Conservation (phyloP, 1,284 basidiomycete species). For the Pisolithus thermaeus region DNA sequence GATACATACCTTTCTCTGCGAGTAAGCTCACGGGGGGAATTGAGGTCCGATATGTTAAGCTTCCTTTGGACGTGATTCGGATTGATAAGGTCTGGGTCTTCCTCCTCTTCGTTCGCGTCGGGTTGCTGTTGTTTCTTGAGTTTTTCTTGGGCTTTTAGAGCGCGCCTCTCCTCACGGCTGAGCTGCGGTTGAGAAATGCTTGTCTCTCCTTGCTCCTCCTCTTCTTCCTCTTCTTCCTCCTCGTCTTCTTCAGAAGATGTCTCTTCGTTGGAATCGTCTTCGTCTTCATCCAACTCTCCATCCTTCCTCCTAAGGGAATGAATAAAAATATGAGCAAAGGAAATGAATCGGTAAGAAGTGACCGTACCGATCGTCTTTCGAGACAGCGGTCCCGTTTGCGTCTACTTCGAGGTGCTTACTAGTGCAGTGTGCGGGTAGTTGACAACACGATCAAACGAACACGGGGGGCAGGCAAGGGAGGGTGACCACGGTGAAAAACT, state of each 20-base stretch:
- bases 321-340: not conserved
- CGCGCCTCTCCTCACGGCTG: slow-evolving; percentile 59
- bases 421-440: slow-evolving; percentile 4
- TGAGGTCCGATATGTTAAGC: slow-evolving; percentile 59
- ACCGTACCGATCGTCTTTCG: slow-evolving; percentile 42
- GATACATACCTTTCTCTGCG: slow-evolving; percentile 61
- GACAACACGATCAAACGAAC: slow-evolving; percentile 2
- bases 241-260: slow-evolving; percentile 29
- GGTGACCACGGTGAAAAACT: slow-evolving; percentile 6
- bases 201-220: slow-evolving; percentile 30
- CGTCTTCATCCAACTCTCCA: slow-evolving; percentile 29
- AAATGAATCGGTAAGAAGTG: not conserved
- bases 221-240: slow-evolving; percentile 29
- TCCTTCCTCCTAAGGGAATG: slow-evolving; percentile 12
- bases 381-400: slow-evolving; percentile 55
- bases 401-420: slow-evolving; percentile 59
- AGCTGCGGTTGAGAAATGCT: slow-evolving; percentile 43
- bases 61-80: slow-evolving; percentile 67
- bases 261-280: slow-evolving; percentile 22
- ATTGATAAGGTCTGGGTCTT: slow-evolving; percentile 60
- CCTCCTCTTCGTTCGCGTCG: slow-evolving; percentile 42
- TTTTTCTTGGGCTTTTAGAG: slow-evolving; percentile 52
- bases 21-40: slow-evolving; percentile 45
- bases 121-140: slow-evolving; percentile 33
- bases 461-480: not conserved